Conservation (phyloP, 2,329 filamentous ascomycete species). For the Pestalotiopsis fici region DNA sequence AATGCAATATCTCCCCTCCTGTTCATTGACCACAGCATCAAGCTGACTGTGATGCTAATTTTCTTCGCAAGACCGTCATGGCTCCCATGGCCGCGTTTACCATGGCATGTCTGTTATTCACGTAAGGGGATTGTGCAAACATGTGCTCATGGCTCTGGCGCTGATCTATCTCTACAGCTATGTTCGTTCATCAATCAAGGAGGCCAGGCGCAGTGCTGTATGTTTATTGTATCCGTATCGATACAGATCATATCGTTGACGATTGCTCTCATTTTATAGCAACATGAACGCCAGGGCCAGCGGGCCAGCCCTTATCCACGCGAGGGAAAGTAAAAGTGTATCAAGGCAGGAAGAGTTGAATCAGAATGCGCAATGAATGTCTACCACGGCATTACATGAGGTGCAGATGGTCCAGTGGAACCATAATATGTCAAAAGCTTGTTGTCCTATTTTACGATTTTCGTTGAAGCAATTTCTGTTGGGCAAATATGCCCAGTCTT, state of each 20-base stretch:
- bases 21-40: too few relatives aligned
- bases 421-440: too few relatives aligned
- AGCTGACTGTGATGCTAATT: too few relatives aligned
- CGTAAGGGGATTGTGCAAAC: background rate
- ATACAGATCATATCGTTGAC: background rate
- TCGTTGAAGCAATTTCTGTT: too few relatives aligned
- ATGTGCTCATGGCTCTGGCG: too few relatives aligned
- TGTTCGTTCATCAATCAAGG: conserved; percentile 12
- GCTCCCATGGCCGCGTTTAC: conserved; percentile 14
- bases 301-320: background rate
- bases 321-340: background rate
- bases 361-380: background rate
- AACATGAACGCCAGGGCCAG: background rate
- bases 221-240: background rate
- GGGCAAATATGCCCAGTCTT: too few relatives aligned
- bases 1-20: background rate
- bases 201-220: conserved; percentile 11
- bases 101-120: conserved; percentile 12
- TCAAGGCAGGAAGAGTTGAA: background rate
- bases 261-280: background rate
- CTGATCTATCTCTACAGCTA: background rate
- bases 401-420: too few relatives aligned
- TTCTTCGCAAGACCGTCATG: conserved; percentile 7
- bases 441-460: too few relatives aligned
- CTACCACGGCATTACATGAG: too few relatives aligned